These are phyloP conservation scores for Penicillium coffeae DNA, from an alignment of 495 filamentous ascomycete species.

Conservation along the genomic window DNA sequence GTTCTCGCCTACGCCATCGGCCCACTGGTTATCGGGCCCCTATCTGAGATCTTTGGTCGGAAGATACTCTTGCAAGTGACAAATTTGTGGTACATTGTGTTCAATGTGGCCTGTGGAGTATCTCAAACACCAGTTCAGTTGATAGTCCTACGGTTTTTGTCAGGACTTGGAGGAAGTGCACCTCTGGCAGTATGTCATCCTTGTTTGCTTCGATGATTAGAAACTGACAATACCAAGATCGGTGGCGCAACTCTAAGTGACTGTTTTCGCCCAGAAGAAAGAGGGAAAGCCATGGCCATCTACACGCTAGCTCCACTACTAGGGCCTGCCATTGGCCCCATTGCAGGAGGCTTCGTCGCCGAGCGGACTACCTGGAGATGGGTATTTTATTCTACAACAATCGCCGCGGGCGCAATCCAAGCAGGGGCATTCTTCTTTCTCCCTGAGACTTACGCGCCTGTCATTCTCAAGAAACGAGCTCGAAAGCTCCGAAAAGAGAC, in stretches of 20 bases:
- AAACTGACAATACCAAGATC: conserved; percentile 19
- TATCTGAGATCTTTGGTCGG: conserved; percentile 74
- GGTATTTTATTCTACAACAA: background rate
- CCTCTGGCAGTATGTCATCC: conserved; percentile 42
- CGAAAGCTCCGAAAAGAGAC: conserved; percentile 58
- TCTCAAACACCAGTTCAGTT: conserved; percentile 48
- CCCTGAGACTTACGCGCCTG: conserved; percentile 66
- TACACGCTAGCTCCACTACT: background rate
- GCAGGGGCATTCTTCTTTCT: conserved; percentile 62
- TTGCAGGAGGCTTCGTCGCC: conserved; percentile 1
- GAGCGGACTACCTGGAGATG: background rate
- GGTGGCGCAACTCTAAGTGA: background rate
- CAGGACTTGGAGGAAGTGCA: conserved; percentile 55
- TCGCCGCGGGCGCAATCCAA: conserved; percentile 46
- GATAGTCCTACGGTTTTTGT: conserved; percentile 54
- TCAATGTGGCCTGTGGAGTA: conserved; percentile 54
- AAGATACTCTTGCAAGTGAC: conserved; percentile 55
- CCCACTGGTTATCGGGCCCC: conserved; percentile 64
- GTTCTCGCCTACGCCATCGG: conserved; percentile 70
- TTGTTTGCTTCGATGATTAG: background rate
- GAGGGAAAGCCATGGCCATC: background rate
- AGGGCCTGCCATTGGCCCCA: background rate
- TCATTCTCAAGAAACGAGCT: conserved; percentile 56
- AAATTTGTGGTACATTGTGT: conserved; percentile 64
- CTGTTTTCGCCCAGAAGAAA: background rate